phyloP scores from a whole-genome alignment of 1,284 basidiomycete species.

The Neonothopanus nambi region DNA sequence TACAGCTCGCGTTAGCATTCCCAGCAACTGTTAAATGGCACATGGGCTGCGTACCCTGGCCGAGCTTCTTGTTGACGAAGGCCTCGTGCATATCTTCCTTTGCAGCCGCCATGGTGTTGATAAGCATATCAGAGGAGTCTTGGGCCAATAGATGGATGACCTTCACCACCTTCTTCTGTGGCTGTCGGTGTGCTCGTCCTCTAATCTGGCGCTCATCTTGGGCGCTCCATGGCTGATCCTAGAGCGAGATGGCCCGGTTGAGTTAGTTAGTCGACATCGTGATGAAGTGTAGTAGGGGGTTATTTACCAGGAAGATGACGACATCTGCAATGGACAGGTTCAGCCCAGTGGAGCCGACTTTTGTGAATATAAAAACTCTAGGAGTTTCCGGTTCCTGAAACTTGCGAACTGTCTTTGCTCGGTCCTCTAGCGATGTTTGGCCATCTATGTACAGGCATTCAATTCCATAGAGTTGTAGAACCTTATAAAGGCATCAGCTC shows the following conservation, averaged over 20 bases:
- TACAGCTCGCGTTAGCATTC: too few relatives aligned
- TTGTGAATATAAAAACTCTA: slow-evolving; percentile 10
- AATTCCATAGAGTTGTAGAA: slow-evolving; percentile 1
- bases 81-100: slow-evolving; percentile 30
- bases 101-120: slow-evolving; percentile 24
- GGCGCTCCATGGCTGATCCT: too few relatives aligned
- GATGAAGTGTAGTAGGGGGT: too few relatives aligned
- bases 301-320: slow-evolving; percentile 7
- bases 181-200: slow-evolving; percentile 31
- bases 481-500: not conserved
- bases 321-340: slow-evolving; percentile 7
- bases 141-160: slow-evolving; percentile 26
- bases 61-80: slow-evolving; percentile 26
- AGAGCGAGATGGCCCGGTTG: slow-evolving; percentile 26
- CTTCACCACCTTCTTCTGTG: slow-evolving; percentile 25
- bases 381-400: slow-evolving; percentile 1
- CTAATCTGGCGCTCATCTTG: slow-evolving; percentile 29
- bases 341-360: slow-evolving; percentile 7
- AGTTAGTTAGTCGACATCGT: not conserved
- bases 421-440: not conserved
- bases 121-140: slow-evolving; percentile 29
- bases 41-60: slow-evolving; percentile 25
- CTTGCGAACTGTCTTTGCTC: not conserved
- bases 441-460: slow-evolving; percentile 2
- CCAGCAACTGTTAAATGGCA: too few relatives aligned